Evolutionary conservation across 371 early-diverging fungal species (phyloP).

Genomic region (Mucor circinelloides): DNA sequence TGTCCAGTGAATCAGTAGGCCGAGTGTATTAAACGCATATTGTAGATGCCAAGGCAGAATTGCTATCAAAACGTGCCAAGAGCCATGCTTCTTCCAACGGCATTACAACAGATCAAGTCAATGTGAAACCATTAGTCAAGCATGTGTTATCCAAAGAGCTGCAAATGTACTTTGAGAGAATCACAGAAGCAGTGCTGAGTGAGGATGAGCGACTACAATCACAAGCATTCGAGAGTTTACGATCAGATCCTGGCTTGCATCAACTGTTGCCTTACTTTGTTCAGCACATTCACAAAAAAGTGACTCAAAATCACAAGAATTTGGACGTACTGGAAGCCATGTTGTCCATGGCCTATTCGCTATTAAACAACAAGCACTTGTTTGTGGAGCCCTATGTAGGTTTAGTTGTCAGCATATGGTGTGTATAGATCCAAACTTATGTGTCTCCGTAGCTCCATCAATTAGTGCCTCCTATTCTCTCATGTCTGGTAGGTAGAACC

Average conservation of each 20-base stretch:
- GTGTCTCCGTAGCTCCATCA: slow-evolving; percentile 84
- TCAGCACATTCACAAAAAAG: slow-evolving; percentile 90
- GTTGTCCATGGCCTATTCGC: slow-evolving; percentile 81
- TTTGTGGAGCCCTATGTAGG: slow-evolving; percentile 98
- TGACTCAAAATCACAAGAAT: slow-evolving; percentile 79
- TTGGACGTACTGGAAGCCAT: slow-evolving; percentile 72
- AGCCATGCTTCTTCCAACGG: slow-evolving; percentile 38
- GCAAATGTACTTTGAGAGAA: slow-evolving; percentile 96
- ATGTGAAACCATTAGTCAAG: slow-evolving; percentile 85
- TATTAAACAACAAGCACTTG: slow-evolving; percentile 90
- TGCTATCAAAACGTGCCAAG: slow-evolving; percentile 56
- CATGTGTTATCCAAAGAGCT: slow-evolving; percentile 95
- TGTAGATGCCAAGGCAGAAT: slow-evolving; percentile 59
- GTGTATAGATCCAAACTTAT: no score
- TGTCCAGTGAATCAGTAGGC: no score
- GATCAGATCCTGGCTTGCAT: slow-evolving; percentile 95
- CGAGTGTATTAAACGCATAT: neutral
- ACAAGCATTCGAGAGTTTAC: slow-evolving; percentile 87
- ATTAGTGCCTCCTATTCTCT: slow-evolving; percentile 94
- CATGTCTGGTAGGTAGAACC: slow-evolving; percentile 93
- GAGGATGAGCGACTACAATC: slow-evolving; percentile 71
- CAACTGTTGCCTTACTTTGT: slow-evolving; percentile 98
- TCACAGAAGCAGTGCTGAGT: slow-evolving; percentile 86
- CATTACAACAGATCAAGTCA: slow-evolving; percentile 57
- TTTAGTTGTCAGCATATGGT: neutral